Base-by-base conservation (phyloP, 2,329 filamentous ascomycete species). In the Emmonsia crescens region DNA sequence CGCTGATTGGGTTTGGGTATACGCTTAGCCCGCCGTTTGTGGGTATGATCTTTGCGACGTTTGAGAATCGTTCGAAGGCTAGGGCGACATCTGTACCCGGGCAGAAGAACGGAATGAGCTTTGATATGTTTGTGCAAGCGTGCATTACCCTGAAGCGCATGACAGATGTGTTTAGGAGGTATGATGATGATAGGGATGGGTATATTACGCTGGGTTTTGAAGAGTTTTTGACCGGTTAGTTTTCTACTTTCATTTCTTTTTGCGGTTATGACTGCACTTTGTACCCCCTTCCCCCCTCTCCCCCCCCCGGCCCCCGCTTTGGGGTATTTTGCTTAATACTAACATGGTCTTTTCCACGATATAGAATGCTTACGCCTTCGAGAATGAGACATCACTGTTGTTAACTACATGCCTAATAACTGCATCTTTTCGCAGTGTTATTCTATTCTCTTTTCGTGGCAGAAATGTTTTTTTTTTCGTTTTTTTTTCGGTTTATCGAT, bases 111-210 rank as follows among this genome's bases (percentile, higher is more conserved):
- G 86, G 87, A 44, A 90, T 91, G 83, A 89, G 87, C 76, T 99
- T 99, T 71, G 94, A 99, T 77, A 77, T 99, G 59, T 99, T 99
- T 71, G 94, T 99, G 64, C 94, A 99, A 80, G 91, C 91, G 59
- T 97, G 94, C 75, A 97, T 99, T 72, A 91, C 86, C 69, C 80
- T 99, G 70, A 96, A 97, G 83, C 84, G 94, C 68, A 97, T 99
- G 93, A 99, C 94, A 63, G 94, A 99, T 75, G 91, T 96, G 33
- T 99, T 99, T 75, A 99, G 99, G 82, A 93, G 92, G 77, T 99
- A 97, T 74, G 94, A 99, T 69, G 89, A 96, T 70, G 94, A 99
- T 75, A 85, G 94, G 49, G 94, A 97, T 76, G 94, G 94, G 1
- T 97, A 92, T 74, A 89, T 92, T 68, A 92, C 88, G 3, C 76